Percentiles rank a stretch among this genome's conserved stretches.
Evolutionary conservation across 2,329 filamentous ascomycete species (phyloP).

Genomic region (Geoglossum cookeanum): DNA sequence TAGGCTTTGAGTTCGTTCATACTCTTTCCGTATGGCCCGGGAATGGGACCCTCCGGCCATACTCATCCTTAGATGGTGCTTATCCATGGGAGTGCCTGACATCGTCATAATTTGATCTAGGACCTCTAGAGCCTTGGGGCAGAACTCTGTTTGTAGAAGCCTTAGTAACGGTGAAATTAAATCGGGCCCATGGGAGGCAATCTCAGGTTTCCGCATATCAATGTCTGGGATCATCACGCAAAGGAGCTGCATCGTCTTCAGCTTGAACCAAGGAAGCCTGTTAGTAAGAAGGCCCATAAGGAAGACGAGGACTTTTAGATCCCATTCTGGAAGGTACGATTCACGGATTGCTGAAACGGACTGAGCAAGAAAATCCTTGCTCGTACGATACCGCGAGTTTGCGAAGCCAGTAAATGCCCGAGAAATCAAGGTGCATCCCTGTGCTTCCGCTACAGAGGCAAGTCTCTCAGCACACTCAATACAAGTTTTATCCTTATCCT

Average conservation of each 20-base stretch:
- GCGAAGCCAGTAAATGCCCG: slow-evolving; percentile 52
- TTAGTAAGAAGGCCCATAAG: slow-evolving; percentile 85
- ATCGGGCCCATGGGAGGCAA: slow-evolving; percentile 80
- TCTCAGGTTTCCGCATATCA: slow-evolving; percentile 80
- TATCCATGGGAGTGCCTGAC: slow-evolving; percentile 79
- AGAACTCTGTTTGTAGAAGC: slow-evolving; percentile 80
- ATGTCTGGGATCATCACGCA: slow-evolving; percentile 72
- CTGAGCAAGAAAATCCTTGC: slow-evolving; percentile 57
- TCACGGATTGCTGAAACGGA: slow-evolving; percentile 56
- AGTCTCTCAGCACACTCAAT: slow-evolving; percentile 49
- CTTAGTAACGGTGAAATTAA: slow-evolving; percentile 83
- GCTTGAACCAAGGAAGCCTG: slow-evolving; percentile 69
- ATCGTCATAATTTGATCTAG: slow-evolving; percentile 92
- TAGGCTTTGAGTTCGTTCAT: slow-evolving; percentile 79
- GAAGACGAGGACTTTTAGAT: slow-evolving; percentile 75
- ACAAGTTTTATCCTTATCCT: slow-evolving; percentile 33
- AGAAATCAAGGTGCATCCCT: slow-evolving; percentile 48
- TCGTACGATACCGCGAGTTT: slow-evolving; percentile 42
- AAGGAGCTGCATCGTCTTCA: slow-evolving; percentile 81
- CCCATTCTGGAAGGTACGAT: slow-evolving; percentile 62
- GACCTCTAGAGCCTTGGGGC: slow-evolving; percentile 77
- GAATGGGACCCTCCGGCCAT: slow-evolving; percentile 73
- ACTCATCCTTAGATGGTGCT: slow-evolving; percentile 90
- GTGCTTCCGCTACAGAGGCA: slow-evolving; percentile 50
- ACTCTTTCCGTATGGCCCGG: slow-evolving; percentile 75